Conservation (phyloP, 2,329 filamentous ascomycete species). For the Myrmaecium sp. region DNA sequence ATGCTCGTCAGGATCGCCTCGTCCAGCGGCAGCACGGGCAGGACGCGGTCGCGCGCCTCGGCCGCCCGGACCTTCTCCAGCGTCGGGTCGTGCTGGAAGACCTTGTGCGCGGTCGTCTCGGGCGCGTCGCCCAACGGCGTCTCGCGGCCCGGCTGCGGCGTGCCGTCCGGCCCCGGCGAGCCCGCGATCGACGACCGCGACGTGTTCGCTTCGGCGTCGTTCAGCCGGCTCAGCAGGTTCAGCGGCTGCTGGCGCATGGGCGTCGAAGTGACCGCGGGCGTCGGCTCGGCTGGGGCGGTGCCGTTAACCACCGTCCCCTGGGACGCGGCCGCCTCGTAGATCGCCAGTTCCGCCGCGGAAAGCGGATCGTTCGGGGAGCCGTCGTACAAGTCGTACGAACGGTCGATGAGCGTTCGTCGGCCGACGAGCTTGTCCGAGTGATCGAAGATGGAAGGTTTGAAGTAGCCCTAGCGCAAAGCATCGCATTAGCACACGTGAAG, state of each 20-base stretch:
- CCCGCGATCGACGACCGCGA: constrained; percentile 74
- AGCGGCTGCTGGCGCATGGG: constrained; percentile 41
- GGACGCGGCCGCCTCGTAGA: constrained; percentile 34
- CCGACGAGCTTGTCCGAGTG: constrained; percentile 62
- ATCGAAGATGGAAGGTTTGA: constrained; percentile 76
- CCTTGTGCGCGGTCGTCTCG: constrained; percentile 31
- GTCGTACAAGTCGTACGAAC: constrained; percentile 89
- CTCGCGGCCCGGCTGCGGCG: constrained; percentile 38
- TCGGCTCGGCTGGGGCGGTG: constrained; percentile 9
- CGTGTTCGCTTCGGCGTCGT: constrained; percentile 51
- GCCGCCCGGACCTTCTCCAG: constrained; percentile 35
- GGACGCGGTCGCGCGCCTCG: constrained; percentile 57
- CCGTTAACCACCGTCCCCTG: constrained; percentile 16
- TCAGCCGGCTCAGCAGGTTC: constrained; percentile 50
- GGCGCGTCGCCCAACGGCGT: constrained; percentile 25
- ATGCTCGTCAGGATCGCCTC: constrained; percentile 81
- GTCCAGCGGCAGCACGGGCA: constrained; percentile 73
- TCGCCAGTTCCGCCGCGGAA: constrained; percentile 64
- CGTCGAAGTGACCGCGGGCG: constrained; percentile 37
- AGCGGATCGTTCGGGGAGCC: constrained; percentile 79
- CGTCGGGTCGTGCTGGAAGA: constrained; percentile 27
- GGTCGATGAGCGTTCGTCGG: constrained; percentile 64
- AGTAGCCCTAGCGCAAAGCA: constrained; percentile 45
- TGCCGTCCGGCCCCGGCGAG: constrained; percentile 74
- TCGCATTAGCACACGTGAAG: too few species aligned